These are phyloP conservation scores for Sugiyamaella americana DNA, from an alignment of 805 yeast species.

Conservation along the genomic window DNA sequence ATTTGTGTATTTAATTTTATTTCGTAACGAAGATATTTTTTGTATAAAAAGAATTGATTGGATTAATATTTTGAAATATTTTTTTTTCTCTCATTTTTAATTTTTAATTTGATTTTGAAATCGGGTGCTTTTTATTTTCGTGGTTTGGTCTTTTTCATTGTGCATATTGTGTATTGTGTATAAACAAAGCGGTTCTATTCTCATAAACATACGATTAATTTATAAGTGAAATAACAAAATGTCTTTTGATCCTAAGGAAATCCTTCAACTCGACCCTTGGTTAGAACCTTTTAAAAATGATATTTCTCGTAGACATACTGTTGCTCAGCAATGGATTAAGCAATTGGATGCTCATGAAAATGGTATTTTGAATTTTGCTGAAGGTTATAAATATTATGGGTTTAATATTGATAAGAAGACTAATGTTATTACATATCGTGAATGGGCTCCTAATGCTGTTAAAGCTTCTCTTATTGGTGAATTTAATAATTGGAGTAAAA, in stretches of 20 bases:
- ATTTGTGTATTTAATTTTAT: no score
- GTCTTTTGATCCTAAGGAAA: constrained; percentile 1
- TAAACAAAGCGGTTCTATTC: no score
- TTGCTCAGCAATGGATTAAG: constrained; percentile 59
- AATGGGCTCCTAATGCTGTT: constrained; percentile 87
- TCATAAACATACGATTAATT: no score
- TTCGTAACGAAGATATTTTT: no score
- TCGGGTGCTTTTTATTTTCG: no score
- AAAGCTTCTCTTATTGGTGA: constrained; percentile 83
- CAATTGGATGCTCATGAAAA: constrained; percentile 54
- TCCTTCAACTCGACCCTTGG: constrained; percentile 79
- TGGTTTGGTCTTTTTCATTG: no score
- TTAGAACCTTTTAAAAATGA: constrained; percentile 69
- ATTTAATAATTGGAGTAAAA: constrained; percentile 76
- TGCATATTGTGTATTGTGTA: no score
- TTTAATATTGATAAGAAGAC: constrained; percentile 52
- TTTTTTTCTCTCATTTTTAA: no score
- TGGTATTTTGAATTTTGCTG: constrained; percentile 63
- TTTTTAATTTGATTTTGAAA: no score
- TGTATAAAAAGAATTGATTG: no score
- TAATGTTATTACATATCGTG: constrained; percentile 56
- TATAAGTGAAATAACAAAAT: no score
- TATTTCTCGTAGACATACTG: constrained; percentile 57
- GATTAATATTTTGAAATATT: no score
- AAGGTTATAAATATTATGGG: constrained; percentile 72